Percentiles rank a stretch among this genome's conserved stretches.
These are phyloP conservation scores for Schizothecium vesticola DNA, from an alignment of 495 filamentous ascomycete species.

Conservation along the genomic window DNA sequence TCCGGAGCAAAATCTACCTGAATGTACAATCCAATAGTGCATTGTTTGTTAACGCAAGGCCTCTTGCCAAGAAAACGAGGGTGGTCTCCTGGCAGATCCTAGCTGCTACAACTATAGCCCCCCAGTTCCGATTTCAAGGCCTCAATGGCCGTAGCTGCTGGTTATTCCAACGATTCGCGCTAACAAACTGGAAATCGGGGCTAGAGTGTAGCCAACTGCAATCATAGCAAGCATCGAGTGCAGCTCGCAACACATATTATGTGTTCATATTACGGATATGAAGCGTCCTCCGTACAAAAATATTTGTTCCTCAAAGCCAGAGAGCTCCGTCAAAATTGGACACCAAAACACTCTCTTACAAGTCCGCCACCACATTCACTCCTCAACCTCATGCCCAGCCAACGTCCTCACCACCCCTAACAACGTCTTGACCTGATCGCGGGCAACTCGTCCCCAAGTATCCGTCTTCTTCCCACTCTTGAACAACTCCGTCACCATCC, in stretches of 20 bases:
- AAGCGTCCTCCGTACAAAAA: background rate
- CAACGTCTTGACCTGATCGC: conserved; percentile 32
- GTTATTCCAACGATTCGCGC: background rate
- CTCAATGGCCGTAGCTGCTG: background rate
- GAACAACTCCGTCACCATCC: conserved; percentile 29
- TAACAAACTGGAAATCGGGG: background rate
- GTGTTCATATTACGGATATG: no score
- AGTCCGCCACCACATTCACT: background rate
- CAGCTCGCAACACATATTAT: no score
- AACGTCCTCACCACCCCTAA: conserved; percentile 26
- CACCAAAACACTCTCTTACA: background rate
- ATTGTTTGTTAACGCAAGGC: background rate
- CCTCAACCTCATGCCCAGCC: conserved; percentile 1
- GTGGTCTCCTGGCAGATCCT: no score
- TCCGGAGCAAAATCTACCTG: background rate
- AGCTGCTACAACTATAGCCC: background rate
- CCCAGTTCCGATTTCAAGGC: background rate
- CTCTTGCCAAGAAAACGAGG: background rate
- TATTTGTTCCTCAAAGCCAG: background rate
- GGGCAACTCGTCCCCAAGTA: conserved; percentile 33
- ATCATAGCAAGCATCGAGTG: no score
- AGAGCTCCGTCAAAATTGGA: background rate
- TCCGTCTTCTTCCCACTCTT: conserved; percentile 22
- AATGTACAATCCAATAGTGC: background rate
- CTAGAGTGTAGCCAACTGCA: no score